Evolutionary conservation across 495 filamentous ascomycete species (phyloP).

Genomic region (Jackrogersella multiformis): DNA sequence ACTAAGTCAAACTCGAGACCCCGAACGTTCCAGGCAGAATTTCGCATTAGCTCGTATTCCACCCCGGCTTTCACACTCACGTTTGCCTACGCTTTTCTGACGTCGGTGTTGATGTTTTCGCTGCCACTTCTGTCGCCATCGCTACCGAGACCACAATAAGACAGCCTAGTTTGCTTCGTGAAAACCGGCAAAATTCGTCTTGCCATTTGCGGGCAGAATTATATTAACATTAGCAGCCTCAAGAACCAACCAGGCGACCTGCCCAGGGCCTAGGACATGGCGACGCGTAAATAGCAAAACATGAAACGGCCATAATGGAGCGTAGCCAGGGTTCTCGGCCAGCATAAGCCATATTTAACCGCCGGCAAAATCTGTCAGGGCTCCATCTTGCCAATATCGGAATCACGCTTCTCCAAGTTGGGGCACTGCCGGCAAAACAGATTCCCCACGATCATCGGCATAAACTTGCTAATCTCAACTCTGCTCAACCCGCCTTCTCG

Average conservation of each 20-base stretch:
- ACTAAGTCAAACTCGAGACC: not conserved
- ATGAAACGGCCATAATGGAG: slow-evolving; percentile 28
- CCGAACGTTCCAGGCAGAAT: not conserved
- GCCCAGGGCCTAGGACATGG: slow-evolving; percentile 14
- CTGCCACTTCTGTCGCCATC: slow-evolving; percentile 40
- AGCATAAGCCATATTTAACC: slow-evolving; percentile 33
- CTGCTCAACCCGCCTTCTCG: slow-evolving; percentile 34
- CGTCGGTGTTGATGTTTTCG: slow-evolving; percentile 28
- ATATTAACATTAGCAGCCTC: slow-evolving; percentile 32
- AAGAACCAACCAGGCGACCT: slow-evolving; percentile 21
- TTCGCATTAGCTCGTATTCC: not conserved
- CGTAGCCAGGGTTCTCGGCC: slow-evolving; percentile 15
- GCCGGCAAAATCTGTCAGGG: slow-evolving; percentile 35
- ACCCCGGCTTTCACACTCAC: not conserved
- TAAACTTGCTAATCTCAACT: slow-evolving; percentile 21
- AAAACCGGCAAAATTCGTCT: slow-evolving; percentile 33
- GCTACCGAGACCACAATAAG: slow-evolving; percentile 2
- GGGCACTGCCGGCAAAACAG: slow-evolving; percentile 33
- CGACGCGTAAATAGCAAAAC: slow-evolving; percentile 29
- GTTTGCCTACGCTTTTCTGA: slow-evolving; percentile 4
- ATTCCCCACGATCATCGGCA: slow-evolving; percentile 40
- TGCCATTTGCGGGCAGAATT: slow-evolving; percentile 16
- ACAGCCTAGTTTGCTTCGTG: slow-evolving; percentile 22
- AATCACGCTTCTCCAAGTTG: slow-evolving; percentile 29
- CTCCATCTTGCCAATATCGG: slow-evolving; percentile 30